Evolutionary conservation across 2,329 filamentous ascomycete species (phyloP), one percentile per base, ranked within the genome.

Genomic region (Graphilbum sp.): DNA sequence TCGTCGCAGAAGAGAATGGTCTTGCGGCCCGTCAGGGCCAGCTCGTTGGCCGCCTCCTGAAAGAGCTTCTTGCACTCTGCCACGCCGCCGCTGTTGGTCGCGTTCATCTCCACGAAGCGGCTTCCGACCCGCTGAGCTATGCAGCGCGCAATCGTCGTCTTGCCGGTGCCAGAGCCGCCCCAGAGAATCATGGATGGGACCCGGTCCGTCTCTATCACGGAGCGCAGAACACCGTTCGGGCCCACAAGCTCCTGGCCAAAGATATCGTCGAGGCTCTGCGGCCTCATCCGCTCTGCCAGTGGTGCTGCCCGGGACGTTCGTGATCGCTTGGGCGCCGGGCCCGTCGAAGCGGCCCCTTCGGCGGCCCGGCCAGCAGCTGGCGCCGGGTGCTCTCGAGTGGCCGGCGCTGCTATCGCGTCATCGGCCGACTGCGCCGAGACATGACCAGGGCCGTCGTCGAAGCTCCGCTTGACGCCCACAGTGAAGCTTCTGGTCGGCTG

Each of bases 1-100:
- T 96, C 90, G 60, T 98, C 90, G 60, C 88, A 95, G 56, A 98
- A 98, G 45, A 98, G 75, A 45, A 98, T 93, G 0, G 90, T 96
- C 60, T 83, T 88, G 43, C 86, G 71, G 2, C 88, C 88, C 0
- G 85, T 92, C 37, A 96, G 63, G 1, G 66, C 62, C 34, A 86
- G 60, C 54, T 96, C 90, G 50, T 76, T 82, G 42, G 72, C 75
- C 0, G 90, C 87, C 47, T 95, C 86, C 18, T 67, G 63, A 50
- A 96, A 95, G 39, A 95, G 69, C 63, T 86, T 90, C 60, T 95
- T 94, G 67, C 81, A 87, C 55, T 96, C 88, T 19, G 71, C 76
- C 16, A 96, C 82, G 2, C 87, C 88, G 2, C 87, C 88, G 7
- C 79, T 79, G 47, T 75, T 86, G 2, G 88, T 95, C 44, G 85